Base-by-base conservation (phyloP, 108 stramenopile genomes). In the Nitzschia inconspicua region DNA sequence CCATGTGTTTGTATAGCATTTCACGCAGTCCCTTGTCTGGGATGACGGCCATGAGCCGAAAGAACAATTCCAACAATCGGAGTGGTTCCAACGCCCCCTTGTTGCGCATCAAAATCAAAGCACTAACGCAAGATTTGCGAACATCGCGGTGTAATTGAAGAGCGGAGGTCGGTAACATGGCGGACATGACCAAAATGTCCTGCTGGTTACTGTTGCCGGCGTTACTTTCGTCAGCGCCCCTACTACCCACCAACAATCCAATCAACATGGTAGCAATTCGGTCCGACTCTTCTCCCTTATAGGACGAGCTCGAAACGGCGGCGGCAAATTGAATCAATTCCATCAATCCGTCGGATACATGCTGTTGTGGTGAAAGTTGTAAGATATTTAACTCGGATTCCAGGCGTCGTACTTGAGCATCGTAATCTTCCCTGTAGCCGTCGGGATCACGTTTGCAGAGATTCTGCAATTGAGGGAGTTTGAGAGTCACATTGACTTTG, bases 381-480 rank as follows among this genome's bases (percentile, higher is more conserved):
- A 94, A 49, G 55, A 95, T 88, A 20, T 62, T 65, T 27, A 84
- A 74, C 58, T 91, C 75, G 14, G 86, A 82, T 40, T 82, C 61
- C 27, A 94, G 70, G 24, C 90, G 84, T 11, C 82, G 90, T 44
- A 80, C 69, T 72, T 94, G 97, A 32, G 88, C 85, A 48, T 85
- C 75, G 73, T 97, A 99, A 68, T 99, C 98, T 31, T 96, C 95
- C 27, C 67, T 53, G 83, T 99, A 98, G 27, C 91, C 92, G 18
- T 44, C 57, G 14, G 96, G 95, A 52, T 97, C 96, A 10, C 97
- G 84, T 68, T 99, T 99, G 52, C 95, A 84, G n/a, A 97, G 64
- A 66, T 97, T 97, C 78, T 99, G 97, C 9, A 97, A 77, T 52
- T 93, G 91, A 4, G 92, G 72, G 7, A 97, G 78, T 65, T 90